phyloP scores from a whole-genome alignment of 768 basidiomycete species.

The Tephrocybe sp. region DNA sequence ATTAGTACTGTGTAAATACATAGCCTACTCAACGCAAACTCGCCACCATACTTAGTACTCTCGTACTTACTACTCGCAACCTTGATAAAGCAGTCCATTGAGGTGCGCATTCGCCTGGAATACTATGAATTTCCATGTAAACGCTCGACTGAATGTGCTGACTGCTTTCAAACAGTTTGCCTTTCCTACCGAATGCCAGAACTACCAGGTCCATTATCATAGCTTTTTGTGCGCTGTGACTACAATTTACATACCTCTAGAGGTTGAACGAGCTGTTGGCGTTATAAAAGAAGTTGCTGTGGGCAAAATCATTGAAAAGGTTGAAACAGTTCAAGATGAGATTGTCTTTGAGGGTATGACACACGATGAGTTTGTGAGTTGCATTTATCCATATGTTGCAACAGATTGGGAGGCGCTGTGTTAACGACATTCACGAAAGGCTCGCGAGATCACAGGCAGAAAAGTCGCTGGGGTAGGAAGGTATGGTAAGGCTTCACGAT shows the following conservation, averaged over 20 bases:
- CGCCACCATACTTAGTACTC: too few species aligned
- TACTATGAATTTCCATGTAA: too few species aligned
- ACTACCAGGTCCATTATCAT: constrained; percentile 42
- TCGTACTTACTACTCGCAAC: too few species aligned
- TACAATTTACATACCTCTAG: constrained; percentile 30
- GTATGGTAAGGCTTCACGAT: constrained; percentile 40
- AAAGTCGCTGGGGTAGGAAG: constrained; percentile 43
- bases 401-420: neutral
- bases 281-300: constrained; percentile 50
- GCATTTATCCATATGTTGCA: neutral
- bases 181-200: constrained; percentile 41
- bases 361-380: constrained; percentile 60
- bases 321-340: constrained; percentile 56
- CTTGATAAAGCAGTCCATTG: too few species aligned
- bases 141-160: too few species aligned
- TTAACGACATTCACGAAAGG: constrained; percentile 32
- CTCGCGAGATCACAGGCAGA: constrained; percentile 48
- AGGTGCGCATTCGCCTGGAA: too few species aligned
- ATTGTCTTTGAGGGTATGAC: constrained; percentile 61
- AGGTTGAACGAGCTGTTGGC: constrained; percentile 67
- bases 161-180: neutral
- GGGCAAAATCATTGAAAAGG: constrained; percentile 51
- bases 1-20: too few species aligned
- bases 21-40: too few species aligned
- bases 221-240: neutral